Conservation (phyloP, 345 rosid genomes). For the Citrus mangshanensis region DNA sequence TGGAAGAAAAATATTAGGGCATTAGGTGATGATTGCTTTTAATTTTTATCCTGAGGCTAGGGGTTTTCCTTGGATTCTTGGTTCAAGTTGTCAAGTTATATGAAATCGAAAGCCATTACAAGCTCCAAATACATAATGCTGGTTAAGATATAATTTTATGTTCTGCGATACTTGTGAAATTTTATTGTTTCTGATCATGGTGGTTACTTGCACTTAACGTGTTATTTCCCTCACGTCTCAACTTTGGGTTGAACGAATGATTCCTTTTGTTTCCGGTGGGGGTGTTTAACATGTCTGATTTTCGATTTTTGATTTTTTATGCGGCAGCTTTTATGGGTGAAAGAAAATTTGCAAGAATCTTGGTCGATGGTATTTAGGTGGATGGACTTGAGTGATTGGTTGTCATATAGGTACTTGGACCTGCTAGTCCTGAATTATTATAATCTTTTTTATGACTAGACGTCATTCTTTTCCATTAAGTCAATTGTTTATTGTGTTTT, state of each 20-base stretch:
- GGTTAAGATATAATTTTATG: not conserved
- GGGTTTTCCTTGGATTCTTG: not conserved
- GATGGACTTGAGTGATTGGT: constrained; percentile 99
- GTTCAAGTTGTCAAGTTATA: not conserved
- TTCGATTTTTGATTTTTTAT: not conserved
- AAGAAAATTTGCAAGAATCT: constrained; percentile 87
- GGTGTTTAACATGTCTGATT: too few species aligned
- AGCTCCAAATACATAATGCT: not conserved
- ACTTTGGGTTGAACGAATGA: not conserved
- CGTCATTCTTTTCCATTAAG: constrained; percentile 4
- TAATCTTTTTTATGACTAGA: constrained; percentile 1
- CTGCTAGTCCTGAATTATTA: not conserved
- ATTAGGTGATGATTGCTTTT: not conserved
- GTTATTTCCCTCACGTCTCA: not conserved
- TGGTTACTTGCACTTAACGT: not conserved
- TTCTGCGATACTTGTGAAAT: not conserved
- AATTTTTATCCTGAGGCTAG: not conserved
- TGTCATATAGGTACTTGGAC: constrained; percentile 67
- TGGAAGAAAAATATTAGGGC: not conserved
- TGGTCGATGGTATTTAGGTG: constrained; percentile 96
- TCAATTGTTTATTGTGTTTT: constrained; percentile 2
- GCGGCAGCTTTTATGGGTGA: constrained; percentile 95
- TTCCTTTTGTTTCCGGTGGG: not conserved
- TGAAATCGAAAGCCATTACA: not conserved
- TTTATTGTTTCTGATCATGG: constrained; percentile 3